A percentile compares a stretch with the other conserved stretches of the same genome.
These are phyloP conservation scores for Pythium oligandrum DNA, from an alignment of 352 stramenopile genomes.

Conservation along the genomic window DNA sequence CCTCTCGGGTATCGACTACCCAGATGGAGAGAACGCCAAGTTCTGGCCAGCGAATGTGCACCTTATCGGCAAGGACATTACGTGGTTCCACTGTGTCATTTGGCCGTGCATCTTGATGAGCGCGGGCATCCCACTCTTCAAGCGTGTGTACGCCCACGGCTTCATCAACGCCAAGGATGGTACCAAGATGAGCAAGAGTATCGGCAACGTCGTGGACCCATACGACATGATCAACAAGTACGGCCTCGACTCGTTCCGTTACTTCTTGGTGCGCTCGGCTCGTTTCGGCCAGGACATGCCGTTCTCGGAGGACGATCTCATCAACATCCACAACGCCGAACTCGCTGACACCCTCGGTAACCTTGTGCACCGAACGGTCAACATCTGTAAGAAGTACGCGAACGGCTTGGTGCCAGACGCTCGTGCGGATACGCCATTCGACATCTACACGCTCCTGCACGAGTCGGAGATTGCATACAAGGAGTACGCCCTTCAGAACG, in stretches of 20 bases:
- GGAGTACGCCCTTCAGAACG: conserved; percentile 89
- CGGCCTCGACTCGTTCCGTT: conserved; percentile 95
- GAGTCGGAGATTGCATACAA: conserved; percentile 90
- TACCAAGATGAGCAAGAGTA: conserved; percentile 99
- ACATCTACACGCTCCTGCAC: conserved; percentile 81
- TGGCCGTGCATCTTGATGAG: conserved; percentile 99
- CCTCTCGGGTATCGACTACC: conserved; percentile 94
- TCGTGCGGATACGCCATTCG: conserved; percentile 66
- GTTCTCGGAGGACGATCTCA: conserved; percentile 89
- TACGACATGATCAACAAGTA: conserved; percentile 94
- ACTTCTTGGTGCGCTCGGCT: conserved; percentile 87
- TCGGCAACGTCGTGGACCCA: conserved; percentile 98
- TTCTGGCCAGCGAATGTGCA: conserved; percentile 84
- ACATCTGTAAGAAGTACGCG: conserved; percentile 95
- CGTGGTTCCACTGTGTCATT: conserved; percentile 98
- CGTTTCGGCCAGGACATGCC: conserved; percentile 96
- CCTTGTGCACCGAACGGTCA: conserved; percentile 95
- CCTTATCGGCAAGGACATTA: conserved; percentile 98
- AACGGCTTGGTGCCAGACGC: conserved; percentile 72
- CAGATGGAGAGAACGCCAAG: conserved; percentile 65
- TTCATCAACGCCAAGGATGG: conserved; percentile 98
- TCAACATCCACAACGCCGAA: conserved; percentile 98
- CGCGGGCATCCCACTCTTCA: conserved; percentile 90
- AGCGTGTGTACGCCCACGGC: conserved; percentile 95
- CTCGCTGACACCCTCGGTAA: conserved; percentile 92